Evolutionary conservation across 2,329 filamentous ascomycete genomes (phyloP).

Genomic region (Clarireedia paspali): DNA sequence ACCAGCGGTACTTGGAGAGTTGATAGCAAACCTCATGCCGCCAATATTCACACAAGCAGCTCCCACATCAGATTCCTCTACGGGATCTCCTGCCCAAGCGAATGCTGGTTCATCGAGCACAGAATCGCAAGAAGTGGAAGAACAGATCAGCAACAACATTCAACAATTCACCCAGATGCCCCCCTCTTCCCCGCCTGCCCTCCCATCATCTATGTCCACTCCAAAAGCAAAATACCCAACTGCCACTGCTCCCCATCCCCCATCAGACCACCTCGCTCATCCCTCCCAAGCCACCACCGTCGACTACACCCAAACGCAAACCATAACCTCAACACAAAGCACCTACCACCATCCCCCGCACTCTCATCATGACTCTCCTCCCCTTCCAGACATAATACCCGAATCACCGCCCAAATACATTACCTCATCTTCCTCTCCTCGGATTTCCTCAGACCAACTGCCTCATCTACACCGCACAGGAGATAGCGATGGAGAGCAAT

Average conservation of each 20-base stretch:
- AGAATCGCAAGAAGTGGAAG: slow-evolving; percentile 25
- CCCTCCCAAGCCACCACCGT: slow-evolving; percentile 29
- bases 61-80: neutral
- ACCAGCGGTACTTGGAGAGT: slow-evolving; percentile 48
- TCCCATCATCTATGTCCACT: neutral
- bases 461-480: neutral
- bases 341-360: neutral
- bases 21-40: slow-evolving; percentile 50
- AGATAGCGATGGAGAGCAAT: neutral
- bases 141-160: slow-evolving; percentile 24
- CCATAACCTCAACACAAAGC: slow-evolving; percentile 7
- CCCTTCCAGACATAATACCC: slow-evolving; percentile 18
- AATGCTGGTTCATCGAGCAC: slow-evolving; percentile 16
- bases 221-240: too few species aligned
- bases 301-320: slow-evolving; percentile 23
- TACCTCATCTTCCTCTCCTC: slow-evolving; percentile 6
- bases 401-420: slow-evolving; percentile 22
- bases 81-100: neutral
- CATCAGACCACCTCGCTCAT: neutral
- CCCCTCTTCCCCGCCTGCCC: neutral
- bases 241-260: neutral
- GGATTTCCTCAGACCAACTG: too few species aligned
- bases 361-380: neutral
- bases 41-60: slow-evolving; percentile 37
- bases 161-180: slow-evolving; percentile 21